Conservation (phyloP, 2,329 filamentous ascomycete genomes). For the Talaromyces sp. region DNA sequence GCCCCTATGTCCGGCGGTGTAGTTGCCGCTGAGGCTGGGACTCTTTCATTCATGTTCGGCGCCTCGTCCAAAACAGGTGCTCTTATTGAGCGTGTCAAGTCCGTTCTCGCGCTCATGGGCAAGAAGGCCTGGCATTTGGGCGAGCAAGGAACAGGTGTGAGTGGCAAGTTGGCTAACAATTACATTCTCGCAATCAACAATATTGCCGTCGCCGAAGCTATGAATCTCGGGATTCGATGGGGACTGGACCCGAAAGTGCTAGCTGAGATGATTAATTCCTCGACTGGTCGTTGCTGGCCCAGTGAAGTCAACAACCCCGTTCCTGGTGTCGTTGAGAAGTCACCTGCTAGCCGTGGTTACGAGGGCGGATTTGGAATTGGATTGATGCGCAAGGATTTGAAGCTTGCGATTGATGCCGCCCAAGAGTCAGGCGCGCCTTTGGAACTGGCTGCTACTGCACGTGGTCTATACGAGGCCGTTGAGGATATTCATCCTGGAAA, state of each 20-base stretch:
- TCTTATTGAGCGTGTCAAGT: constrained; percentile 62
- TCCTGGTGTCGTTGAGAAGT: constrained; percentile 71
- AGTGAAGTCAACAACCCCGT: constrained; percentile 96
- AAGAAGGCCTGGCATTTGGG: constrained; percentile 83
- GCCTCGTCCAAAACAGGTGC: constrained; percentile 51
- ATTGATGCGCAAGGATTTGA: constrained; percentile 77
- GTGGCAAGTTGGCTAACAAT: constrained; percentile 95
- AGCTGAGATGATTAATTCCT: constrained; percentile 84
- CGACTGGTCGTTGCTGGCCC: constrained; percentile 94
- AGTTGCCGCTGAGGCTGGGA: constrained; percentile 81
- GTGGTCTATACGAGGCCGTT: constrained; percentile 64
- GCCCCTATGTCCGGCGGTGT: constrained; percentile 97
- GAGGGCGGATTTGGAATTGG: constrained; percentile 71
- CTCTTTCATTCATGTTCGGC: constrained; percentile 95
- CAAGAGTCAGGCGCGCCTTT: constrained; percentile 64
- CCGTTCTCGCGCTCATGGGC: constrained; percentile 77
- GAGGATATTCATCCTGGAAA: constrained; percentile 63
- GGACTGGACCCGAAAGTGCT: constrained; percentile 65
- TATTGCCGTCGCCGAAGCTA: constrained; percentile 65
- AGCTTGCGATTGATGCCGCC: constrained; percentile 69
- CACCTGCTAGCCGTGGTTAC: constrained; percentile 75
- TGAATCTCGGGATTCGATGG: constrained; percentile 63
- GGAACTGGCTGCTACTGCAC: constrained; percentile 61
- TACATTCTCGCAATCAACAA: constrained; percentile 95
- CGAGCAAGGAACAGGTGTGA: constrained; percentile 76